These are phyloP conservation scores for Vitis cinerea DNA, from an alignment of 164 flowering plant species.

Conservation along the genomic window DNA sequence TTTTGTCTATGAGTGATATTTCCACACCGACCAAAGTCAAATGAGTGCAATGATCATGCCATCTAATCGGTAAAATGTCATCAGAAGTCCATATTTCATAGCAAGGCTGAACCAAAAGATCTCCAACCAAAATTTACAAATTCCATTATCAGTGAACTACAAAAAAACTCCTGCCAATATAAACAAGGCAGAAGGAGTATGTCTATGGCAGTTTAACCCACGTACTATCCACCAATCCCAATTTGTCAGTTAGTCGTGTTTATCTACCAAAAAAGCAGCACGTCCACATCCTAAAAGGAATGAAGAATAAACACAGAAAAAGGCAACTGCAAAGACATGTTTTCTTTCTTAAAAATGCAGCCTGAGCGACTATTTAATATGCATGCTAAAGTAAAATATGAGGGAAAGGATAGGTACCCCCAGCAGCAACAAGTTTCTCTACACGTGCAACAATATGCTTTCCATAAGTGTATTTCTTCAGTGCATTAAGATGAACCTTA, in stretches of 20 bases:
- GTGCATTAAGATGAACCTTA: conserved; percentile 78
- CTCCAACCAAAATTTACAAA: background rate
- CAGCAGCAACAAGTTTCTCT: conserved; percentile 89
- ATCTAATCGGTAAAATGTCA: background rate
- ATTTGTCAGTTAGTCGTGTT: background rate
- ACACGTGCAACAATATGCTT: conserved; percentile 94
- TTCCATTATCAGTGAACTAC: background rate
- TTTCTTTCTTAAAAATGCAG: background rate
- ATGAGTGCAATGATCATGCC: background rate
- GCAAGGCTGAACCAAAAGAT: background rate
- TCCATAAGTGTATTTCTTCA: conserved; percentile 94
- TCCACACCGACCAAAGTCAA: too few relatives aligned
- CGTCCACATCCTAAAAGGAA: background rate
- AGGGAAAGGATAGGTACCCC: conserved; percentile 43
- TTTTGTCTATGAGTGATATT: too few relatives aligned
- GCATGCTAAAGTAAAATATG: background rate
- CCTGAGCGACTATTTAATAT: too few relatives aligned
- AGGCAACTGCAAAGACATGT: background rate
- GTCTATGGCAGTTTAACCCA: background rate
- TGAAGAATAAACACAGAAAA: background rate
- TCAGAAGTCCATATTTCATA: background rate
- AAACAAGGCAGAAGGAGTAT: background rate
- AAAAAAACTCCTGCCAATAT: background rate
- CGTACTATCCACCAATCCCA: background rate
- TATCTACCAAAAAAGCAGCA: background rate